phyloP scores from a whole-genome alignment of 2,329 filamentous ascomycete genomes.

The Chaetomium sp. region DNA sequence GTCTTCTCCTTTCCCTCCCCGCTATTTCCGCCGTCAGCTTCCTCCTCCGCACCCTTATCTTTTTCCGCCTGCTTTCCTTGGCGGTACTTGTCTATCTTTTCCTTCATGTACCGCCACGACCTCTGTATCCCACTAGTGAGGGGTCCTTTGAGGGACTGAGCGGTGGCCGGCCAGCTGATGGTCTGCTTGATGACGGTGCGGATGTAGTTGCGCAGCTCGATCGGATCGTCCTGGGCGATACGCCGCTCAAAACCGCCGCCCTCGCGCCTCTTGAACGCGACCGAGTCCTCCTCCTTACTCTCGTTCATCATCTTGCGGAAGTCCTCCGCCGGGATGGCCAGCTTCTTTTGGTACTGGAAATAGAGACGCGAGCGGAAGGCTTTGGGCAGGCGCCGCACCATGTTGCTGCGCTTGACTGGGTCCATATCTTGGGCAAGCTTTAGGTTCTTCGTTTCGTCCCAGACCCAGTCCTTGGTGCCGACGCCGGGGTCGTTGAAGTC shows the following conservation, averaged over 20 bases:
- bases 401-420: conserved; percentile 85
- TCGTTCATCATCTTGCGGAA: conserved; percentile 83
- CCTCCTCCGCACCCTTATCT: conserved; percentile 11
- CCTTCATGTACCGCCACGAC: conserved; percentile 74
- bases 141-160: conserved; percentile 81
- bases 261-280: conserved; percentile 69
- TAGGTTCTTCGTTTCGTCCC: conserved; percentile 64
- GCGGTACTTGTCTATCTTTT: conserved; percentile 73
- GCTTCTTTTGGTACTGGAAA: conserved; percentile 92
- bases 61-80: conserved; percentile 42
- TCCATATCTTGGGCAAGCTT: conserved; percentile 88
- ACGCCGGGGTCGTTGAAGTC: conserved; percentile 69
- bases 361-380: conserved; percentile 88
- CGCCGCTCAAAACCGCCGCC: conserved; percentile 84
- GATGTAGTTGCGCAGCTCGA: conserved; percentile 70
- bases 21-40: not conserved
- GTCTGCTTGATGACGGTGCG: conserved; percentile 80
- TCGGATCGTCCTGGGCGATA: conserved; percentile 70
- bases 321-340: conserved; percentile 78
- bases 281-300: conserved; percentile 69
- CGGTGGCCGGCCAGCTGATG: conserved; percentile 87
- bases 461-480: conserved; percentile 61
- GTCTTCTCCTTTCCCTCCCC: conserved; percentile 11
- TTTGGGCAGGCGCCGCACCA: conserved; percentile 88
- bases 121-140: conserved; percentile 74